Conservation (phyloP, 108 stramenopile genomes). For the Nitzschia putrida region DNA sequence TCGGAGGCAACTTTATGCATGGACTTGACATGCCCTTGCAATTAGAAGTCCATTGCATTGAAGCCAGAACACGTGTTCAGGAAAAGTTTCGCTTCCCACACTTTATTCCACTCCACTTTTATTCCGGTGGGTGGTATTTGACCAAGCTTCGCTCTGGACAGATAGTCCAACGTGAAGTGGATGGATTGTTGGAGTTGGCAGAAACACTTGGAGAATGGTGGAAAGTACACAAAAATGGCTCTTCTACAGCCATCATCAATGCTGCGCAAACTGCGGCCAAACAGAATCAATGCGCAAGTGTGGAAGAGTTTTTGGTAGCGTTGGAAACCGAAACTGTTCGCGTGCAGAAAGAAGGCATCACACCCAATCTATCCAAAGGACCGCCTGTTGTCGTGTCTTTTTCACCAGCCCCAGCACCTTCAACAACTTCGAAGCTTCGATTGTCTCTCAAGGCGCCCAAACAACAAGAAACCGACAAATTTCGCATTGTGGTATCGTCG, state of each 20-base stretch:
- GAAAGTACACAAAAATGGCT: conserved; percentile 8
- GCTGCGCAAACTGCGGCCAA: conserved; percentile 19
- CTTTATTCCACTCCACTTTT: conserved; percentile 47
- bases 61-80: conserved; percentile 46
- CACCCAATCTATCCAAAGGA: conserved; percentile 1
- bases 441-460: conserved; percentile 6
- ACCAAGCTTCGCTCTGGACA: conserved; percentile 26
- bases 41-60: conserved; percentile 50
- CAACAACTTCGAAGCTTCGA: conserved; percentile 1
- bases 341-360: conserved; percentile 21
- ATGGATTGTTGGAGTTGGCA: conserved; percentile 21
- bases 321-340: conserved; percentile 25
- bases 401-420: neutral
- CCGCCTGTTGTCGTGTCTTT: neutral
- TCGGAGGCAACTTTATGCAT: conserved; percentile 90
- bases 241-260: conserved; percentile 12
- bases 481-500: conserved; percentile 31
- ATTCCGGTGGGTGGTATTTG: conserved; percentile 46
- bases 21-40: conserved; percentile 53
- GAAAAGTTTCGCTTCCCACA: conserved; percentile 57
- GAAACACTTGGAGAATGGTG: conserved; percentile 38
- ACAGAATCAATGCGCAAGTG: conserved; percentile 11
- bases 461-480: neutral
- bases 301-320: conserved; percentile 28
- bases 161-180: conserved; percentile 35